Percentiles rank a stretch among this genome's conserved stretches.
phyloP scores from a whole-genome alignment of 257 asterid species.

The Handroanthus guayacan region DNA sequence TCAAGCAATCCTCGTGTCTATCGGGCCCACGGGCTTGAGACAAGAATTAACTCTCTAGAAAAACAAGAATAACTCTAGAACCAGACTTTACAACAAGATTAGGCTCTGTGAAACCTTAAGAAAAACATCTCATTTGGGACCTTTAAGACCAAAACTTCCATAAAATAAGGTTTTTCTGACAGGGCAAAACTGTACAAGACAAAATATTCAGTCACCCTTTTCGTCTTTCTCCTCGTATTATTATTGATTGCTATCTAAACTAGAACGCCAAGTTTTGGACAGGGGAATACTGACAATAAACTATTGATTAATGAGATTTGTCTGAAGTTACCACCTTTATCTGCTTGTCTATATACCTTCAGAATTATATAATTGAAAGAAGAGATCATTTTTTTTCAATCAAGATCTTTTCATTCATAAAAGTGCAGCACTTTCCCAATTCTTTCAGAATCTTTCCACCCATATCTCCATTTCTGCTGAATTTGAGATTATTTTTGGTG shows the following conservation, averaged over 20 bases:
- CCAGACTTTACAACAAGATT: no score
- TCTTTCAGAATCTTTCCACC: constrained; percentile 25
- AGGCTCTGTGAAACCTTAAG: no score
- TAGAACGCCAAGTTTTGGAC: background rate
- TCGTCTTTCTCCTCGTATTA: constrained; percentile 14
- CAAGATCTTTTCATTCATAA: constrained; percentile 27
- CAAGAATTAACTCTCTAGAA: no score
- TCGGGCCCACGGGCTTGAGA: no score
- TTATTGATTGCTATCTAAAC: background rate
- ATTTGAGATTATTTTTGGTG: background rate
- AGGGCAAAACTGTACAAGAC: background rate
- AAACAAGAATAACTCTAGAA: background rate
- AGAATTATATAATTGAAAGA: background rate
- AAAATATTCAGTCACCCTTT: background rate
- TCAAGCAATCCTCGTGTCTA: no score
- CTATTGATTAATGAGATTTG: constrained; percentile 14
- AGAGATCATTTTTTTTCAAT: constrained; percentile 15
- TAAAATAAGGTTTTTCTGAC: no score
- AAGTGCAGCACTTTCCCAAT: background rate
- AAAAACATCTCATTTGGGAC: background rate
- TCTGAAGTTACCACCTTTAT: constrained; percentile 7
- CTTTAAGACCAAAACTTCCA: background rate
- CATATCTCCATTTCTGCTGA: constrained; percentile 11
- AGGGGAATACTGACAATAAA: background rate
- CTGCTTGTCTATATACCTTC: constrained; percentile 17